These are phyloP conservation scores for Phylloporus sp. DNA, from an alignment of 768 basidiomycete genomes.

Conservation along the genomic window DNA sequence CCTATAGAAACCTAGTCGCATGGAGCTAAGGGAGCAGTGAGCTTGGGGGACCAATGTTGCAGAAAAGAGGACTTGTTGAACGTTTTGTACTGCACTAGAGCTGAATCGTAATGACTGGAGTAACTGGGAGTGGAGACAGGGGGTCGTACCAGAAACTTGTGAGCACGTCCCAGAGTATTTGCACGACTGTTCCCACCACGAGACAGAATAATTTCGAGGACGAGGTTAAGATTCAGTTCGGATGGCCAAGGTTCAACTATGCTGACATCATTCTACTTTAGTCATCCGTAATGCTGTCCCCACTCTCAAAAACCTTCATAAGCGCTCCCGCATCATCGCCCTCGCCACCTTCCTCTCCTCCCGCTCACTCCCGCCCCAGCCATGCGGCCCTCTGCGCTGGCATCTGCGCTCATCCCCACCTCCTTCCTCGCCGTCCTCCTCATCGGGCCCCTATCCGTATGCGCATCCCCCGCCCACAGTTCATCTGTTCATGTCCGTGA, in stretches of 20 bases:
- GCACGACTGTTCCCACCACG: slow-evolving; percentile 55
- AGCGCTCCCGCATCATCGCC: slow-evolving; percentile 1
- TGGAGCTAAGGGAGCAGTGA: slow-evolving; percentile 43
- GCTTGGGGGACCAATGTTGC: background rate
- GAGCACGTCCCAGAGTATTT: slow-evolving; percentile 61
- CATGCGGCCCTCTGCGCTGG: slow-evolving; percentile 10
- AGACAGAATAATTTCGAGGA: slow-evolving; percentile 65
- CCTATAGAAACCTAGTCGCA: slow-evolving; percentile 70
- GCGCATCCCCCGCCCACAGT: slow-evolving; percentile 11
- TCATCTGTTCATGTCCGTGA: slow-evolving; percentile 17
- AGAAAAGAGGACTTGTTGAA: slow-evolving; percentile 45
- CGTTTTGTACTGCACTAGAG: slow-evolving; percentile 51
- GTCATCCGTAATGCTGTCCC: slow-evolving; percentile 1
- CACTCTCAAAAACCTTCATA: slow-evolving; percentile 6
- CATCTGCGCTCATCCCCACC: background rate
- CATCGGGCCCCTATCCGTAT: slow-evolving; percentile 12
- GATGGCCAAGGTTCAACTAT: no score
- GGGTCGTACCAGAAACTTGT: slow-evolving; percentile 55
- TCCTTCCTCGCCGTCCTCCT: slow-evolving; percentile 4
- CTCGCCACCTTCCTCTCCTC: background rate
- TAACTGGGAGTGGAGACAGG: background rate
- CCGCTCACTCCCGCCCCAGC: background rate
- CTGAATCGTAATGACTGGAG: slow-evolving; percentile 29
- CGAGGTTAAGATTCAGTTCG: no score
- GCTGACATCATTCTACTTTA: slow-evolving; percentile 13